Evolutionary conservation across 495 filamentous ascomycete species (phyloP).

Genomic region (Hypoxylon trugodes): DNA sequence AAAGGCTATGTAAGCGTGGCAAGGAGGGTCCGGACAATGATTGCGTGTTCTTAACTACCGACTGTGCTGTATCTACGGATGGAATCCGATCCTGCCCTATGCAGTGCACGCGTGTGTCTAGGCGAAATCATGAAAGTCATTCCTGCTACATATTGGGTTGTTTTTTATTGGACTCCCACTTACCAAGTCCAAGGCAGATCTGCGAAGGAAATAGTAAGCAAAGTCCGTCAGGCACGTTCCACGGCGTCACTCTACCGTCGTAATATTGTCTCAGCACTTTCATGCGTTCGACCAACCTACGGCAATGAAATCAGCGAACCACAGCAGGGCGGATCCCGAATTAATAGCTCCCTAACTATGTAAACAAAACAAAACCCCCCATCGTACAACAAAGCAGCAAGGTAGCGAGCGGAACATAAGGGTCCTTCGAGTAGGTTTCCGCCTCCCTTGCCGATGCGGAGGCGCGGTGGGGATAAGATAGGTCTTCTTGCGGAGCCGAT

Average conservation of each 20-base stretch:
- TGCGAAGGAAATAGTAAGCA: slow-evolving; percentile 31
- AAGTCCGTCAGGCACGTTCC: slow-evolving; percentile 28
- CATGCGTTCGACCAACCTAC: slow-evolving; percentile 11
- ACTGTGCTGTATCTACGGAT: background rate
- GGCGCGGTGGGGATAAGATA: too few species aligned
- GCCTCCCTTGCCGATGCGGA: slow-evolving; percentile 34
- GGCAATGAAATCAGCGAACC: slow-evolving; percentile 26
- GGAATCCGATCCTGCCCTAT: background rate
- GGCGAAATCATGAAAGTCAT: slow-evolving; percentile 22
- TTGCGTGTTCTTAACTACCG: slow-evolving; percentile 25
- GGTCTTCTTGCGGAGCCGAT: slow-evolving; percentile 34
- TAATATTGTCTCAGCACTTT: slow-evolving; percentile 36
- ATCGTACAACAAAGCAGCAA: slow-evolving; percentile 35
- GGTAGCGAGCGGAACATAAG: too few species aligned
- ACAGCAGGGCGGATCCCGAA: slow-evolving; percentile 19
- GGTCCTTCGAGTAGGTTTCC: slow-evolving; percentile 15
- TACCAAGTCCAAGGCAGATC: background rate
- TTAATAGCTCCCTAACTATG: too few species aligned
- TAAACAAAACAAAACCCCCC: slow-evolving; percentile 1
- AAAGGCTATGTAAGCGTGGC: background rate
- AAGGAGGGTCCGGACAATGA: slow-evolving; percentile 8
- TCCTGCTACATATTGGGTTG: slow-evolving; percentile 6
- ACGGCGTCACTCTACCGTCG: slow-evolving; percentile 30
- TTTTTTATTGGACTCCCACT: slow-evolving; percentile 23
- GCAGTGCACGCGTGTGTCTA: slow-evolving; percentile 16